Evolutionary conservation across 805 yeast genomes (phyloP), one percentile per base, ranked within the genome.

Genomic region (Kluyveromyces dobzhanskii): DNA sequence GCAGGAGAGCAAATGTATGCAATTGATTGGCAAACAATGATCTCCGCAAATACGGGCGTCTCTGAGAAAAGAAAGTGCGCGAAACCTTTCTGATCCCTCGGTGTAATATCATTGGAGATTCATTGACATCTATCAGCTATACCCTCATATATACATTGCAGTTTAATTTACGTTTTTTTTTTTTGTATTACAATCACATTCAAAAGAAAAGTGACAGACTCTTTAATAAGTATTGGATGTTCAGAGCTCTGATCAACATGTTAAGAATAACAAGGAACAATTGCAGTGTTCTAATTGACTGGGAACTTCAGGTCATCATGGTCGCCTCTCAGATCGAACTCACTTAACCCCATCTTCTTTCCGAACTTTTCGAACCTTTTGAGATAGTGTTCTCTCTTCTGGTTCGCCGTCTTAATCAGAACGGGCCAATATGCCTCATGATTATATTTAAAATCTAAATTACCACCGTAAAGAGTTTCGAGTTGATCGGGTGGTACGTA

Each of bases 1-100:
- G 77, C 78, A 3, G 95, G 95, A 2, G 78, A 75, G 27, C 62
- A 78, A 40, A 76, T 92, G 85, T 81, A 79, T 50, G 94, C 98
- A 2, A 62, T 86, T 31, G 97, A 92, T 61, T 92, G 97, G 97
- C 88, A 86, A 62, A 83, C 86, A 10, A 92, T 94, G 97, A 71
- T 81, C 24, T 77, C 84, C 45, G 79, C 86, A 2, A 65, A 61
- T 18, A 76, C 88, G 2, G 96, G 96, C 1, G 73, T 70, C 8
- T 61, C 76, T 10, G 97, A 87, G 51, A 67, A 68, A 49, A 71
- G 98, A 43, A 92, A 92, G 60, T 85, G 95, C 63, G 98, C 98
- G 3, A 87, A 85, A 57, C 95, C 96, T 10, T 83, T 77, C 49
- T 69, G 48, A 53, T 23, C 21, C 19, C 27, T 24, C 12, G 9